phyloP scores from a whole-genome alignment of 768 basidiomycete species.

The Leccinellum luteum region DNA sequence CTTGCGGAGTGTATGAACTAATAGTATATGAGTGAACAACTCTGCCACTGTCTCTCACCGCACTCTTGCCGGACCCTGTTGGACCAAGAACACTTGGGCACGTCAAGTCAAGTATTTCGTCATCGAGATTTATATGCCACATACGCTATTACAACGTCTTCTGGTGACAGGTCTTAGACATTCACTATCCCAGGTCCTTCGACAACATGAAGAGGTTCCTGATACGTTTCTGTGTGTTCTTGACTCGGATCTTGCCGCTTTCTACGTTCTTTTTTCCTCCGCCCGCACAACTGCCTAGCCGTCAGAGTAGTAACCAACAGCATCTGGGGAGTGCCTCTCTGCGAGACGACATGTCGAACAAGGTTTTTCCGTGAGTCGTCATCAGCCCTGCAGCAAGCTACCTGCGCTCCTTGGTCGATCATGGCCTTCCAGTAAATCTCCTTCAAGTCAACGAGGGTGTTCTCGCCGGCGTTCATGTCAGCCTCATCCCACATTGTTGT shows the following conservation, averaged over 20 bases:
- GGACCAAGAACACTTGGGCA: constrained; percentile 10
- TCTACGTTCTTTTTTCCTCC: background rate
- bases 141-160: constrained; percentile 11
- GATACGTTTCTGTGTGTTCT: background rate
- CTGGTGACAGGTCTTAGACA: background rate
- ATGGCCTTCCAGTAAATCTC: background rate
- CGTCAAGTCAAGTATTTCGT: background rate
- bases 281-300: too few species aligned
- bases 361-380: background rate
- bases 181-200: background rate
- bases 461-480: background rate
- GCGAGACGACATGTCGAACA: background rate
- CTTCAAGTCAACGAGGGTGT: background rate
- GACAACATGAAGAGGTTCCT: background rate
- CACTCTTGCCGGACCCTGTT: constrained; percentile 14
- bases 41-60: background rate
- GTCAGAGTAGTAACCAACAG: background rate
- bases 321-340: background rate
- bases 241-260: background rate
- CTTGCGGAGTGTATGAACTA: constrained; percentile 13
- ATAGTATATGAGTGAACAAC: background rate
- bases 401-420: background rate
- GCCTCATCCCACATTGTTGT: constrained; percentile 38
- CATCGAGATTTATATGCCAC: background rate
- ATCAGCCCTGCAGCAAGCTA: background rate